A percentile compares a stretch with the other conserved stretches of the same genome.
Conservation (phyloP, 2,329 filamentous ascomycete genomes). For the Talaromyces amestolkiae region DNA sequence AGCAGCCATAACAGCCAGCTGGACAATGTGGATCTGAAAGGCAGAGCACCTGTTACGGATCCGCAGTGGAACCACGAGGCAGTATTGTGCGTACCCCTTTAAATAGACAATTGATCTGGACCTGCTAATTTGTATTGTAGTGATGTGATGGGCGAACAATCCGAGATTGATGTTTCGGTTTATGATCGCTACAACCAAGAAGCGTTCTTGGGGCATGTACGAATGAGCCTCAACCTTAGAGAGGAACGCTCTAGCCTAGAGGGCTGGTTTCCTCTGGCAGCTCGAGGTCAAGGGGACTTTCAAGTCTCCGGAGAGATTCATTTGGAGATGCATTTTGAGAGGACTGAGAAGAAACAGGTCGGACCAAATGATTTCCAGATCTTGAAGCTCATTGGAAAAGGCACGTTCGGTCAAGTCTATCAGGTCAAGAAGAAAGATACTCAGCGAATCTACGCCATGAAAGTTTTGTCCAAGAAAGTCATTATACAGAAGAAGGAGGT, state of each 20-base stretch:
- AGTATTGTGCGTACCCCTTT: conserved; percentile 70
- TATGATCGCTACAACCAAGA: conserved; percentile 86
- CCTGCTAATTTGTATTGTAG: conserved; percentile 45
- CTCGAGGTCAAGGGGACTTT: conserved; percentile 75
- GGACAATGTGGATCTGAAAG: conserved; percentile 60
- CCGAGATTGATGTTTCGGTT: conserved; percentile 86
- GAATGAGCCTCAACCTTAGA: conserved; percentile 70
- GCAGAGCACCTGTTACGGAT: conserved; percentile 68
- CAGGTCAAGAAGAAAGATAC: conserved; percentile 98
- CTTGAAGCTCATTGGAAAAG: conserved; percentile 92
- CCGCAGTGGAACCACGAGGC: conserved; percentile 96
- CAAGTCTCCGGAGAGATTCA: conserved; percentile 82
- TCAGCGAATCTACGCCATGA: conserved; percentile 96
- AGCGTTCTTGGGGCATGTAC: conserved; percentile 86
- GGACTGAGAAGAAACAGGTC: conserved; percentile 83
- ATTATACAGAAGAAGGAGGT: conserved; percentile 99
- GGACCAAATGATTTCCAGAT: conserved; percentile 96
- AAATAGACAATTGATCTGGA: background rate
- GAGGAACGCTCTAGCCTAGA: conserved; percentile 69
- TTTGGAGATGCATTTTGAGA: conserved; percentile 80
- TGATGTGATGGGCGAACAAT: conserved; percentile 89
- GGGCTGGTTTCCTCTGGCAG: conserved; percentile 80
- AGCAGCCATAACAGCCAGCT: conserved; percentile 88
- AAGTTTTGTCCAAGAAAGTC: conserved; percentile 98
- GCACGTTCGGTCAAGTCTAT: conserved; percentile 97